Conservation (phyloP, 2,329 filamentous ascomycete genomes). For the Nemania abortiva region DNA sequence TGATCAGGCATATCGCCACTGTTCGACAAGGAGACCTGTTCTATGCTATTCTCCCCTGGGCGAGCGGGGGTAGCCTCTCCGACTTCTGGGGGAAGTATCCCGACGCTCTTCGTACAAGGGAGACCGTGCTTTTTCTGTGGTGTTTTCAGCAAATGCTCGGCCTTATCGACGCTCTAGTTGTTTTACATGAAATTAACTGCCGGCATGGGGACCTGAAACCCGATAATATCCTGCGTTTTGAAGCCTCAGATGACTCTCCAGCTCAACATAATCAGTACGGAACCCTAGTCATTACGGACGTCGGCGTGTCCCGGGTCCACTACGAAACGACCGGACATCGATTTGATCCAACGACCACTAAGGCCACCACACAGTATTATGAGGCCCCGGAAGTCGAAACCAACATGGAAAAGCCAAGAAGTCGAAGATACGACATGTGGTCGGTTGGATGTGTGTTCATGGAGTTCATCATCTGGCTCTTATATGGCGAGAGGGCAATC, state of each 20-base stretch:
- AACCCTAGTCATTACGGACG: conserved; percentile 25
- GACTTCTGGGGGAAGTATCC: conserved; percentile 21
- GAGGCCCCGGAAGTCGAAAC: conserved; percentile 27
- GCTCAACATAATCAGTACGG: neutral
- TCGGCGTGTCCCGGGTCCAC: conserved; percentile 26
- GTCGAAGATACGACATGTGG: conserved; percentile 34
- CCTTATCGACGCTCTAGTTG: conserved; percentile 19
- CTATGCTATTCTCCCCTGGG: conserved; percentile 25
- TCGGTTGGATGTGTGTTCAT: conserved; percentile 29
- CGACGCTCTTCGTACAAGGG: neutral
- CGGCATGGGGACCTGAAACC: conserved; percentile 34
- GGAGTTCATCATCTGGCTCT: conserved; percentile 30
- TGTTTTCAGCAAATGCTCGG: conserved; percentile 29
- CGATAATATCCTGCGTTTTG: conserved; percentile 29
- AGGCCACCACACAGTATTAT: conserved; percentile 27
- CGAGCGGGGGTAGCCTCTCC: conserved; percentile 24
- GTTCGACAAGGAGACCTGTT: conserved; percentile 1
- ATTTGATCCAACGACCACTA: neutral
- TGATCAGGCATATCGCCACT: conserved; percentile 28
- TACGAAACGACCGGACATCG: conserved; percentile 14
- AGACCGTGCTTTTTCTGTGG: conserved; percentile 17
- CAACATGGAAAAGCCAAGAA: neutral
- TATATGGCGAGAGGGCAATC: conserved; percentile 23
- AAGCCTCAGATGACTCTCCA: neutral
- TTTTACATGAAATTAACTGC: conserved; percentile 11